Percentiles rank a stretch among this genome's conserved stretches.
phyloP scores from a whole-genome alignment of 2,329 filamentous ascomycete genomes.

The Stachybotrys chartarum region DNA sequence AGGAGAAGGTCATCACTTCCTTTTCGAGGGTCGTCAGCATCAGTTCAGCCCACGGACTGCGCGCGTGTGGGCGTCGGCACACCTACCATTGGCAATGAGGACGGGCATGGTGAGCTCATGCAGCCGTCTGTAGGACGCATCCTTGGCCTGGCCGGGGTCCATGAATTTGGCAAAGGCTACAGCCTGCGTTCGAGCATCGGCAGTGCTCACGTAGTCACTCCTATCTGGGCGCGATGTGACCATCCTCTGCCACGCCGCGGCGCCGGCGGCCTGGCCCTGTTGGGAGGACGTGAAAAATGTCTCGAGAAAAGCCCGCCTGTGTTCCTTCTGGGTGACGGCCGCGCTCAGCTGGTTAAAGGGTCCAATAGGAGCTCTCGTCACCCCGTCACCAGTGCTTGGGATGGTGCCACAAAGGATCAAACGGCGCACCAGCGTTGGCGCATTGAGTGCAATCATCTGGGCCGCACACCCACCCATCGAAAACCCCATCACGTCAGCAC shows the following conservation, averaged over 20 bases:
- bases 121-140: conserved; percentile 25
- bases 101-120: conserved; percentile 26
- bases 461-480: conserved; percentile 41
- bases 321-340: conserved; percentile 23
- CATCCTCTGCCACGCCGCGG: conserved; percentile 26
- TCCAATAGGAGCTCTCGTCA: conserved; percentile 18
- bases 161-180: conserved; percentile 27
- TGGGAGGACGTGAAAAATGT: conserved; percentile 25
- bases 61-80: neutral
- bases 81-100: conserved; percentile 30
- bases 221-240: conserved; percentile 16
- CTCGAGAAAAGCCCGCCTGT: conserved; percentile 22
- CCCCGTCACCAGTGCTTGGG: conserved; percentile 29
- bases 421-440: conserved; percentile 26
- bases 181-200: conserved; percentile 19
- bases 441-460: conserved; percentile 35
- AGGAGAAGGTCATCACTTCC: conserved; percentile 25
- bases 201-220: conserved; percentile 14
- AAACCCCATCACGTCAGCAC: conserved; percentile 40
- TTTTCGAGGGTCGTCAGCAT: conserved; percentile 7
- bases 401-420: conserved; percentile 36
- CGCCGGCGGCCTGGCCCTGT: conserved; percentile 21
- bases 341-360: conserved; percentile 24
- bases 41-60: too few species aligned
- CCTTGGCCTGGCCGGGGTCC: conserved; percentile 21